These are phyloP conservation scores for Aeminium ludgeri DNA, from an alignment of 495 filamentous ascomycete genomes.

Conservation along the genomic window DNA sequence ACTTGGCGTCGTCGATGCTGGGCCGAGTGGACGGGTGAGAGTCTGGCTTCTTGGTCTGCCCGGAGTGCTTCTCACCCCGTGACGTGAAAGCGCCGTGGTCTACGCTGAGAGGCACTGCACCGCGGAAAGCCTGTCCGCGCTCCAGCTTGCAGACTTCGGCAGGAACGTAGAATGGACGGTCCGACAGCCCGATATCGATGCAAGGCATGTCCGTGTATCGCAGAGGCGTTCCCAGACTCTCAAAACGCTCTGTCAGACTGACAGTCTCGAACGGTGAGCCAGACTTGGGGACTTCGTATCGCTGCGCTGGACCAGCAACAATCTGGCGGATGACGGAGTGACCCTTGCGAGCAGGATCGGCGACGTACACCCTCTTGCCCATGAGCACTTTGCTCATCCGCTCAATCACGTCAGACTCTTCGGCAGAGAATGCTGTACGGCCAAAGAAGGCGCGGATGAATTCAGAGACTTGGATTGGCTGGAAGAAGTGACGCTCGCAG, in stretches of 20 bases:
- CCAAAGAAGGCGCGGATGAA: neutral
- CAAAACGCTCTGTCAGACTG: neutral
- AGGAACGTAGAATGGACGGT: neutral
- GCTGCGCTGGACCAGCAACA: too few species aligned
- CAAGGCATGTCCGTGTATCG: neutral
- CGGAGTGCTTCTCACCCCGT: neutral
- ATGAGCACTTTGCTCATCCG: neutral
- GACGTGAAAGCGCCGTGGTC: neutral
- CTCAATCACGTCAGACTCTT: neutral
- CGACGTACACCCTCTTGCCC: neutral
- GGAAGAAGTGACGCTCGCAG: slow-evolving; percentile 2
- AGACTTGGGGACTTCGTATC: too few species aligned
- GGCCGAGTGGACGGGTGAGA: too few species aligned
- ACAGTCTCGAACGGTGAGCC: too few species aligned
- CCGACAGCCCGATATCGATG: neutral
- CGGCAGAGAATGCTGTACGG: neutral
- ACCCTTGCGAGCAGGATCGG: too few species aligned
- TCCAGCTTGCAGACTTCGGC: slow-evolving; percentile 1
- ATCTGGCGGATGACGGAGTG: too few species aligned
- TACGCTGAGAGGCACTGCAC: neutral
- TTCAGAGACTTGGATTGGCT: slow-evolving; percentile 1
- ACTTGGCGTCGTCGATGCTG: neutral
- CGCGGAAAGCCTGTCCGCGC: neutral
- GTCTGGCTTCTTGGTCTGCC: too few species aligned
- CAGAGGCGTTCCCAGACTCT: neutral